Evolutionary conservation across 495 filamentous ascomycete species (phyloP), one percentile per base, ranked within the genome.

Genomic region (Extremus antarcticus): DNA sequence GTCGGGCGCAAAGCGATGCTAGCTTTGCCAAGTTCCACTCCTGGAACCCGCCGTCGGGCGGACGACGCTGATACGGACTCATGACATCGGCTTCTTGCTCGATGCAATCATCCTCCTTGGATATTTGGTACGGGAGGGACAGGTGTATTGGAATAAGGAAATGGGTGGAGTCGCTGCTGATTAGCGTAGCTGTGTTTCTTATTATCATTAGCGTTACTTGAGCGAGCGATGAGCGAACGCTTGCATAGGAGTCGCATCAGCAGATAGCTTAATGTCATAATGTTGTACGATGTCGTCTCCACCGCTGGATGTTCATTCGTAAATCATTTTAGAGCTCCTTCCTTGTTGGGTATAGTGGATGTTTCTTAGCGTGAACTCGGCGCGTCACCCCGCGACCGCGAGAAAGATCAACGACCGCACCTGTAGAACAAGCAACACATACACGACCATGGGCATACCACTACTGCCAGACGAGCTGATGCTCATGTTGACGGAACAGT

Each of bases 401-500:
- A 10, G 35, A 9, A n/a, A 39, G 13, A 4, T 35, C 29, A 4
- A 35, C 4, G 29, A 35, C 29, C 13, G 29, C 29, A 35, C 13
- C 7, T 35, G 29, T 13, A 35, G 4, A 35, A 7, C 7, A 4
- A 35, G 13, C 29, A 35, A 35, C 29, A 40, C 16, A 22, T 2
- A 22, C 10, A 21, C 8, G 46, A 51, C 4, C 13, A 61, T 61
- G 58, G 58, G 58, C 21, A 15, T 57, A 11, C n/a, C 19, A 16
- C 45, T 45, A 25, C 47, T 62, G 13, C 59, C 59, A 1, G 51
- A 58, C 24, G 59, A 62, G 59, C 55, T 62, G 10, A 16, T 57
- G 54, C 51, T 58, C 23, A 55, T 40, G 10, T 19, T 62, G 43
- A 50, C 16, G 1, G 55, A 62, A 21, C 50, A 65, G 25, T 71